Base-by-base conservation (phyloP, 768 basidiomycete genomes). In the Tricholoma bakamatsutake region DNA sequence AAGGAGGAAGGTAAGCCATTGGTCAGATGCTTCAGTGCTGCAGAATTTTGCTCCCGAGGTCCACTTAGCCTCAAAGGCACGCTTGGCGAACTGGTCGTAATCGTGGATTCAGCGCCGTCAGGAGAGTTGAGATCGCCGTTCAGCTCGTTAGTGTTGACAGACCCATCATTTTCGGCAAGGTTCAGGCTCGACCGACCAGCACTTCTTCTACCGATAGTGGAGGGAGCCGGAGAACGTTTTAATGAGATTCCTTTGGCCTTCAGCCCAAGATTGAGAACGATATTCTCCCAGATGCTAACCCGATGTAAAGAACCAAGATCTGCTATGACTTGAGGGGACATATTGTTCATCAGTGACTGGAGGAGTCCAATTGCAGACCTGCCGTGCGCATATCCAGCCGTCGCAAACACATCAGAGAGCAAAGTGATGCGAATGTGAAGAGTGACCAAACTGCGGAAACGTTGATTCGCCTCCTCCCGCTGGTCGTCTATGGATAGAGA, bases 341-440 rank as follows among this genome's bases (percentile, higher is more conserved):
- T 81, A 21, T 78, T 79, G 18, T 75, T 79, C 78, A 87, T 86
- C 47, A 97, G 70, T 4, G 83, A 84, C 63, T 90, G 85, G 33
- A 96, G 78, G 37, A 95, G 76, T 2, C 83, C 75, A 8, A 87
- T 83, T 1, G 89, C 84, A 27, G 85, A 80, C 55, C 93, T 82
- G 37, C 88, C 85, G 64, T 94, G 91, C 18, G 86, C 80, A 67
- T 88, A 92, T 6, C 88, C 87, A 17, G 89, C 82, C 30, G 87
- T 90, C 5, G 85, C 80, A 69, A 94, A 94, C 15, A 94, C 84
- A 62, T 97, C 94, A 6, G 90, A 88, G 50, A 97, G 82, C 40
- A 95, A 73, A 17, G 87, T 87, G 53, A 93, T 79, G 17, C 90
- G 85, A 40, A 90, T 85, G 60, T 93, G 84, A 28, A 96, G 73